Percentiles rank a stretch among this genome's conserved stretches.
phyloP scores from a whole-genome alignment of 176 grass and related monocot species.

The Carex pumila region DNA sequence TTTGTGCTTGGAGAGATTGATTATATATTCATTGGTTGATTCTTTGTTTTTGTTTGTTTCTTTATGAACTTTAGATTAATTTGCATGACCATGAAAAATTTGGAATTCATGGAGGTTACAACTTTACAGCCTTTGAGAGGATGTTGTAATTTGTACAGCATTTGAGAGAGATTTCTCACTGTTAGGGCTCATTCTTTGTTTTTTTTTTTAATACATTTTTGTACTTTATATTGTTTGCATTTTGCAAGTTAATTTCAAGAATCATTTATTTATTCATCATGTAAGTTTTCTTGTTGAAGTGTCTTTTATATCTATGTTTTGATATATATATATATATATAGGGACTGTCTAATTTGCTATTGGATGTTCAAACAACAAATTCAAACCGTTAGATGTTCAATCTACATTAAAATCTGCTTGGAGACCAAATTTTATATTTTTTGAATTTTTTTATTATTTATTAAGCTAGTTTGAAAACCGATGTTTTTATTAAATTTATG shows the following conservation, averaged over 20 bases:
- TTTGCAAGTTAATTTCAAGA: background rate
- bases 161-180: conserved; percentile 3
- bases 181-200: conserved; percentile 7
- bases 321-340: too few species aligned
- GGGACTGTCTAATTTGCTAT: too few species aligned
- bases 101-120: conserved; percentile 21
- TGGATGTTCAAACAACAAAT: too few species aligned
- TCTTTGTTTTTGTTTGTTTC: conserved; percentile 9
- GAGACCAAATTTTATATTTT: too few species aligned
- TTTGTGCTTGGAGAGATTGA: too few species aligned
- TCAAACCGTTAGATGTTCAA: too few species aligned
- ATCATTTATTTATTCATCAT: background rate
- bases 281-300: background rate
- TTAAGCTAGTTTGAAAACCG: too few species aligned
- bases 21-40: conserved; percentile 12
- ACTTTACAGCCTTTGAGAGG: conserved; percentile 4
- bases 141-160: conserved; percentile 17
- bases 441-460: too few species aligned
- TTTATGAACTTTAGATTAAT: conserved; percentile 19
- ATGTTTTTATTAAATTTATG: too few species aligned
- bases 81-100: conserved; percentile 21
- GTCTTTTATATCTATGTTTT: background rate
- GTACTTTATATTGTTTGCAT: conserved; percentile 7
- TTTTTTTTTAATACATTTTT: conserved; percentile 1
- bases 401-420: too few species aligned